Percentiles rank a stretch among this genome's conserved stretches.
phyloP scores from a whole-genome alignment of 1,139 yeast species.

The Sugiyamaella paludigena region DNA sequence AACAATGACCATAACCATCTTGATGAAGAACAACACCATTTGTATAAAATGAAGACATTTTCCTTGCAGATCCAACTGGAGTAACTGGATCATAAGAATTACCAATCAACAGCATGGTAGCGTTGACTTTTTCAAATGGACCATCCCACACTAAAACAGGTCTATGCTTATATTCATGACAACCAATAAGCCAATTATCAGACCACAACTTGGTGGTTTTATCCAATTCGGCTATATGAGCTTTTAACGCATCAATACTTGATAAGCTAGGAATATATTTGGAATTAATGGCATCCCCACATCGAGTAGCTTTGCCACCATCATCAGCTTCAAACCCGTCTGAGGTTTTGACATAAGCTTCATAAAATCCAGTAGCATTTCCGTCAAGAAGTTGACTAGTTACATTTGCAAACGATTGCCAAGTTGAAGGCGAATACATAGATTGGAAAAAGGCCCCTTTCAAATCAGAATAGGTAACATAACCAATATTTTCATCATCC shows the following conservation, averaged over 20 bases:
- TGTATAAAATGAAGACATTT: slow-evolving; percentile 20
- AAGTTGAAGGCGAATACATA: slow-evolving; percentile 13
- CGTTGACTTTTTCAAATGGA: slow-evolving; percentile 19
- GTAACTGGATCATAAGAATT: slow-evolving; percentile 21
- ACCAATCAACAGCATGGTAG: slow-evolving; percentile 19
- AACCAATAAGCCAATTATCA: slow-evolving; percentile 14
- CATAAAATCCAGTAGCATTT: slow-evolving; percentile 10
- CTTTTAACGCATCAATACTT: slow-evolving; percentile 10
- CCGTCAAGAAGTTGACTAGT: slow-evolving; percentile 13
- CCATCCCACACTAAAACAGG: slow-evolving; percentile 21
- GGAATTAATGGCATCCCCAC: slow-evolving; percentile 17
- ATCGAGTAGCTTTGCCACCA: slow-evolving; percentile 18
- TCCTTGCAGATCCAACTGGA: slow-evolving; percentile 18
- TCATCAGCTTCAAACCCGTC: slow-evolving; percentile 2
- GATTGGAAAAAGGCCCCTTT: slow-evolving; percentile 8
- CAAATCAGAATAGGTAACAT: slow-evolving; percentile 13
- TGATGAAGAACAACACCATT: slow-evolving; percentile 17
- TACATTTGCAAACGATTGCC: slow-evolving; percentile 14
- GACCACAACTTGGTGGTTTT: slow-evolving; percentile 6
- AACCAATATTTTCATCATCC: slow-evolving; percentile 12
- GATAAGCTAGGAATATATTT: slow-evolving; percentile 4
- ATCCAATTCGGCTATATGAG: not conserved
- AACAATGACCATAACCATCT: slow-evolving; percentile 20
- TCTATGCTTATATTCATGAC: slow-evolving; percentile 9
- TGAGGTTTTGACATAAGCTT: not conserved